phyloP scores from a whole-genome alignment of 352 stramenopile genomes.

The Phytophthora pini region DNA sequence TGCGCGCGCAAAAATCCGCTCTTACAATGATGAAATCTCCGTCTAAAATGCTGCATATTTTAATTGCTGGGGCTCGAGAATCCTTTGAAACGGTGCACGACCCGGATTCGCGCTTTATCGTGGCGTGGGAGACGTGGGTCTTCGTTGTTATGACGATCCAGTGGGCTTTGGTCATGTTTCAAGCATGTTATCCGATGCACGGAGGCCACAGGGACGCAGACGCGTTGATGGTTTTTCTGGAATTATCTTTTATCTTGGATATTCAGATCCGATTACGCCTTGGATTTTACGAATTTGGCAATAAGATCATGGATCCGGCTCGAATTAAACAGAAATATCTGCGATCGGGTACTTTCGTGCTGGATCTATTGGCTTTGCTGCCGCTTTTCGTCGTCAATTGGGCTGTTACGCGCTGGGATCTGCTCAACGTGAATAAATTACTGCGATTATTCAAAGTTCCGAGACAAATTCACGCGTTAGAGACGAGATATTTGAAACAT shows the following conservation, averaged over 20 bases:
- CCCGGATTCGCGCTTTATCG: constrained; percentile 52
- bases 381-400: constrained; percentile 69
- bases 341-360: constrained; percentile 43
- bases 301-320: constrained; percentile 63
- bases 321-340: constrained; percentile 54
- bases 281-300: constrained; percentile 70
- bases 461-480: constrained; percentile 50
- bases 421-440: constrained; percentile 73
- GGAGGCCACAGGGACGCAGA: constrained; percentile 16
- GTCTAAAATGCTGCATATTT: constrained; percentile 6
- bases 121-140: constrained; percentile 69
- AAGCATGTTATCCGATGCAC: constrained; percentile 48
- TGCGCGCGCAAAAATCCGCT: background rate
- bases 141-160: constrained; percentile 63
- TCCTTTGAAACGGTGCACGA: constrained; percentile 30
- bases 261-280: constrained; percentile 60
- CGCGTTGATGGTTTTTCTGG: constrained; percentile 42
- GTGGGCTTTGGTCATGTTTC: constrained; percentile 53
- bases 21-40: background rate
- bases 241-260: constrained; percentile 56
- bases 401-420: constrained; percentile 39
- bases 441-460: constrained; percentile 64
- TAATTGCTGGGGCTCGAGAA: background rate
- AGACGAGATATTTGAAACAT: constrained; percentile 69
- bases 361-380: constrained; percentile 59